These are phyloP conservation scores for Sextonia rubra DNA, from an alignment of 164 flowering plant species.

Conservation along the genomic window DNA sequence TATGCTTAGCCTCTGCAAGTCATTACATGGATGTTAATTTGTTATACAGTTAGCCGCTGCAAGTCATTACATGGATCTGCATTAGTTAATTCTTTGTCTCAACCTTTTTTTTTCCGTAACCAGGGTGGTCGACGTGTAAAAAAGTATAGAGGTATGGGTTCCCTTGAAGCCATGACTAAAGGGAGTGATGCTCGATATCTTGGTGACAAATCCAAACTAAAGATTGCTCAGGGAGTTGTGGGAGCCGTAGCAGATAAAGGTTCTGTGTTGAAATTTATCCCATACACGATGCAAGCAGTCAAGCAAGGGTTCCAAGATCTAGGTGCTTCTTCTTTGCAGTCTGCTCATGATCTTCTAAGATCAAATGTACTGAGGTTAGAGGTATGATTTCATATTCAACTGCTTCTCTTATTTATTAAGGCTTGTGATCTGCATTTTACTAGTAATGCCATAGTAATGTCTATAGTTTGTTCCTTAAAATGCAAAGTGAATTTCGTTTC, in stretches of 20 bases:
- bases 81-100: neutral
- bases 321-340: conserved; percentile 67
- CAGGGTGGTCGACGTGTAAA: conserved; percentile 68
- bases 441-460: too few relatives aligned
- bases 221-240: conserved; percentile 94
- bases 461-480: too few relatives aligned
- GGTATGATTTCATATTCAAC: conserved; percentile 36
- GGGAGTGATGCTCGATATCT: conserved; percentile 88
- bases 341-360: conserved; percentile 71
- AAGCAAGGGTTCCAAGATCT: conserved; percentile 97
- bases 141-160: conserved; percentile 96
- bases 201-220: conserved; percentile 78
- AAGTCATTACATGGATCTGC: too few relatives aligned
- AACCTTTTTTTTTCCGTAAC: conserved; percentile 12
- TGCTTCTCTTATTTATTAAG: neutral
- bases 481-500: too few relatives aligned
- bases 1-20: too few relatives aligned
- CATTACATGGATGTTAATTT: neutral
- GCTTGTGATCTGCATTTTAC: too few relatives aligned
- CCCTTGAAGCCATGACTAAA: conserved; percentile 93
- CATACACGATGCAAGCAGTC: conserved; percentile 92
- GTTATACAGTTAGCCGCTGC: too few relatives aligned
- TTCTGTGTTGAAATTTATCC: conserved; percentile 73
- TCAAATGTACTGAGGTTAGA: conserved; percentile 67
- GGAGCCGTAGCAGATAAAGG: conserved; percentile 91